Conservation (phyloP, 2,329 filamentous ascomycete species). For the Penicillium glabrum region DNA sequence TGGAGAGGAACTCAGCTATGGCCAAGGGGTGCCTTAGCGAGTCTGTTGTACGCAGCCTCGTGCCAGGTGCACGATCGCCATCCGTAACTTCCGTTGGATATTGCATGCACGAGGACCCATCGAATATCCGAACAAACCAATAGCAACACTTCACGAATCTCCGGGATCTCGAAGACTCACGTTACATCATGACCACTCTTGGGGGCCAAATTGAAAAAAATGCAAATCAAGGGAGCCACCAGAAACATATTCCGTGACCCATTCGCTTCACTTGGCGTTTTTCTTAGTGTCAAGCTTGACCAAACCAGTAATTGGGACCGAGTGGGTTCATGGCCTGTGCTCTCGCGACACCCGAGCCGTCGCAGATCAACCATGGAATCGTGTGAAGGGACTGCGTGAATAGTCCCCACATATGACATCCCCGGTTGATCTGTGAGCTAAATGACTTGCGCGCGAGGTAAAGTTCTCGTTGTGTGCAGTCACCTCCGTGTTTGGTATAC, state of each 20-base stretch:
- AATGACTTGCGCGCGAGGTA: background rate
- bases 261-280: background rate
- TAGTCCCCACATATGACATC: background rate
- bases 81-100: background rate
- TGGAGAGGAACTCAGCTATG: background rate
- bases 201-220: background rate
- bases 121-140: background rate
- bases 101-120: background rate
- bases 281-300: background rate
- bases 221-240: background rate
- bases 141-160: background rate
- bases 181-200: background rate
- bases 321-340: background rate
- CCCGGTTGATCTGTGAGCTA: background rate
- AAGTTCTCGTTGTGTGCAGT: background rate
- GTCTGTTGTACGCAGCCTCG: no score
- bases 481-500: background rate
- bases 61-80: background rate
- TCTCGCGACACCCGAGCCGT: conserved; percentile 1
- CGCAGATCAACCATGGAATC: conserved; percentile 4
- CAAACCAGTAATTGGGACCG: background rate
- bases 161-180: background rate
- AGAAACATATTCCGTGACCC: background rate
- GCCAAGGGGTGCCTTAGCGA: background rate
- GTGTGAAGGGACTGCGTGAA: background rate